Evolutionary conservation across 1,284 basidiomycete genomes (phyloP), one percentile per base, ranked within the genome.

Genomic region (Takashimella tepidaria): DNA sequence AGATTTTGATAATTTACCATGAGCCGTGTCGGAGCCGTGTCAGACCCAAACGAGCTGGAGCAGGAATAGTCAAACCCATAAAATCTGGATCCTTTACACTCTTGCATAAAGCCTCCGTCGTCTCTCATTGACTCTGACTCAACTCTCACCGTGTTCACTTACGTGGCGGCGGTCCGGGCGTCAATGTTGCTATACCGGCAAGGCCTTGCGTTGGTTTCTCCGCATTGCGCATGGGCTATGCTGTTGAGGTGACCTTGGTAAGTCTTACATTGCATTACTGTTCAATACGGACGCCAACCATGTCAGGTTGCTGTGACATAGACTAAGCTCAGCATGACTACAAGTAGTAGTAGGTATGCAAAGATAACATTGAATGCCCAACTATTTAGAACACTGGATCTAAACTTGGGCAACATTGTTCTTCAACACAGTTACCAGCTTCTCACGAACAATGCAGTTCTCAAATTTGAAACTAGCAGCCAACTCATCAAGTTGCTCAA

Each of bases 121-220:
- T 56, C 25, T 47, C 47, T 12, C 54, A 56, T 47, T 56, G 46
- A 49, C 42, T 56, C 24, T 54, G 31, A 21, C 37, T 54, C 44
- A 56, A 56, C 27, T 40, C 47, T 22, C 13, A 44, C 54, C 5
- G 27, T 45, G n/a, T 25, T 44, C 3, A 21, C 45, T 3, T 22
- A n/a, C n/a, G n/a, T n/a, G n/a, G n/a, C n/a, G n/a, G n/a, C n/a
- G n/a, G n/a, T n/a, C n/a, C n/a, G n/a, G n/a, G n/a, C n/a, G n/a
- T n/a, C n/a, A n/a, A n/a, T n/a, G n/a, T n/a, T n/a, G n/a, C 40
- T 10, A 43, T 59, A 8, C 58, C 55, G 3, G 52, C 50, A 5
- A 49, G 58, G n/a, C 51, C 58, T 0, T 52, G 51, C 21, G 46
- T 59, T 13, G 58, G 58, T 2, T 52, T 59, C 13, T 51, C 58